These are phyloP conservation scores for Solanum pinnatisectum DNA, from an alignment of 257 asterid species.

Conservation along the genomic window DNA sequence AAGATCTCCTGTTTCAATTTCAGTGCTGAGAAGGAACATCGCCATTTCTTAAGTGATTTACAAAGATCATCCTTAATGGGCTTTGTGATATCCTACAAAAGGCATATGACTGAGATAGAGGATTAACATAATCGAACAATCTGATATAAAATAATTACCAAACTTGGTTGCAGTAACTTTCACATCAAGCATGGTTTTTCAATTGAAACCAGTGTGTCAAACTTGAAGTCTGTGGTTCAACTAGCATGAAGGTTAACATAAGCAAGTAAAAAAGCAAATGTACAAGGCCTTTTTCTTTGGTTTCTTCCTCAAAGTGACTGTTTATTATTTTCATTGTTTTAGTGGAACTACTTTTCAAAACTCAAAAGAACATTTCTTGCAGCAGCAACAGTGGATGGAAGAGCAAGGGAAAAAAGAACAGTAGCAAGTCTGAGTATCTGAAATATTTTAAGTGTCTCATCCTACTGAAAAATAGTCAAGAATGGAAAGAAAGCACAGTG, in stretches of 20 bases:
- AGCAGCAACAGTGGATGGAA: background rate
- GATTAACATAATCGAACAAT: background rate
- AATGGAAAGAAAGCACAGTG: background rate
- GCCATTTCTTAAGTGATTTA: slow-evolving; percentile 66
- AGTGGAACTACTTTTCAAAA: background rate
- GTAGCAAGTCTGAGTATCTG: background rate
- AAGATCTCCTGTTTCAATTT: slow-evolving; percentile 82
- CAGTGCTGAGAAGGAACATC: slow-evolving; percentile 79
- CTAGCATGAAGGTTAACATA: background rate
- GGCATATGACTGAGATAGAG: background rate
- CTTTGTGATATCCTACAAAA: slow-evolving; percentile 77
- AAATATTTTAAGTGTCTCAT: background rate
- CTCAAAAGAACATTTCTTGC: background rate
- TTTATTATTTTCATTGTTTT: background rate
- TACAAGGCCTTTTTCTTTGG: background rate
- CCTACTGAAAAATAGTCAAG: background rate
- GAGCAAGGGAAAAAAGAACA: background rate
- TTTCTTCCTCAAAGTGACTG: background rate
- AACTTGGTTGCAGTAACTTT: background rate
- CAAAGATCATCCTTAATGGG: slow-evolving; percentile 76
- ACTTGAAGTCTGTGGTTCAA: background rate
- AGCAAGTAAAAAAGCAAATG: background rate
- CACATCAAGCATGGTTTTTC: background rate
- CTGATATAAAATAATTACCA: background rate
- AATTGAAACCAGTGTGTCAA: background rate